Evolutionary conservation across 2,329 filamentous ascomycete species (phyloP), one percentile per base, ranked within the genome.

Genomic region (Trichophyton rubrum): DNA sequence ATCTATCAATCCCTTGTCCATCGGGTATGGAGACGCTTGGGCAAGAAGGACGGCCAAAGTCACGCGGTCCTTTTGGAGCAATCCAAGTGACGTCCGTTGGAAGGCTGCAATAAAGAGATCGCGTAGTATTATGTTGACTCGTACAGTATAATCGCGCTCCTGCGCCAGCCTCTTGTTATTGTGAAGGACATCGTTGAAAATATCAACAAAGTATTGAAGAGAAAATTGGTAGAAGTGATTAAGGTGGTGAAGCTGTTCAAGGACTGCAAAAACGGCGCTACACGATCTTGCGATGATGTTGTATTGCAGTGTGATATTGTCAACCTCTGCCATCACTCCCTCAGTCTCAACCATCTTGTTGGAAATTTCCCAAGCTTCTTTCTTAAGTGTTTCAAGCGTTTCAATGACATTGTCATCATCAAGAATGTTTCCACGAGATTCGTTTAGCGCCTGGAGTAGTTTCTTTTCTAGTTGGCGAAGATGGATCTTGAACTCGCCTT

Each of bases 181-280:
- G 67, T 87, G 87, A 43, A 99, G 81, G 6, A 99, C 93, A 4
- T 87, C 85, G 71, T 95, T 89, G 82, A 99, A 99, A 67, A 99
- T 99, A 72, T 96, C 89, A 60, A 96, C 83, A 77, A 99, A 99
- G 76, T 96, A 99, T 74, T 96, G 91, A 62, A 99, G 81, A 41
- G 93, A 99, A 80, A 99, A 99, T 72, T 97, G 95, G 75, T 99
- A 99, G 77, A 97, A 97, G 79, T 97, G 93, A 73, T 99, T 96
- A 72, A 99, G 86, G 71, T 96, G 95, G 74, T 97, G 92, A 61
- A 99, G 83, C 73, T 99, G 92, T 76, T 99, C 95, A 63, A 99
- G 80, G 13, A 99, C 89, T 35, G 95, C 90, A 72, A 97, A 99
- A 47, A 99, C 92, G 60, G 93, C 91, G 76, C 92, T 96, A 82